Evolutionary conservation across 305 asterid genomes (phyloP), one percentile per base, ranked within the genome.

Genomic region (Fraxinus ornus): DNA sequence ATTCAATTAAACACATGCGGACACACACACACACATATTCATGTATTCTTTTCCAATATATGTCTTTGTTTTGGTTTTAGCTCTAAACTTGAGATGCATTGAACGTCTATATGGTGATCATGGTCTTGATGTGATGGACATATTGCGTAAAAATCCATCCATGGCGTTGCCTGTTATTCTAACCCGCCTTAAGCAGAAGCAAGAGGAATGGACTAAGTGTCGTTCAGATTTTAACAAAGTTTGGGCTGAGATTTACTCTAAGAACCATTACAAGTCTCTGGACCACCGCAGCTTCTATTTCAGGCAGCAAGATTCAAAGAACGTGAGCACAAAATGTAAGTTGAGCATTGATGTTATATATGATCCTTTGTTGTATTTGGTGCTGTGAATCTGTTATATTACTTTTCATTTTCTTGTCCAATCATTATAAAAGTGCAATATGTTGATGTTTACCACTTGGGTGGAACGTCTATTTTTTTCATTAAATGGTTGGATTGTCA

Each of bases 91-190:
- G 84, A 94, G 98, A 90, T 95, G 97, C 94, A 94, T 94, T 86
- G 99, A 95, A 87, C 98, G 99, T 21, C 88, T 97, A 24, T 97
- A 97, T 89, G 99, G 99, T 73, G 99, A 97, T 84, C 99, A 97
- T 89, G 99, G 99, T 83, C 95, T 97, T 82, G 99, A 97, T 82
- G 97, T 93, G 91, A 84, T 91, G 92, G 99, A 97, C 80, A 91
- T 97, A 76, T 89, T 97, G 88, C 98, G 97, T 39, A 97, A 91
- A 91, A 97, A 89, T 70, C 92, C 97, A 75, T 87, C 98, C 26
- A 86, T 87, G 83, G 90, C 97, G 62, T 89, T 97, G 89, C 97
- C 97, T 79, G 95, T 97, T 70, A 85, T 95, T 88, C 88, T 97
- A 79, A 94, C 95, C 77, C 98, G 99, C 75, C 88, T 97, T 75